Evolutionary conservation across 176 grass and related monocot species (phyloP).

Genomic region (Oryza meridionalis): DNA sequence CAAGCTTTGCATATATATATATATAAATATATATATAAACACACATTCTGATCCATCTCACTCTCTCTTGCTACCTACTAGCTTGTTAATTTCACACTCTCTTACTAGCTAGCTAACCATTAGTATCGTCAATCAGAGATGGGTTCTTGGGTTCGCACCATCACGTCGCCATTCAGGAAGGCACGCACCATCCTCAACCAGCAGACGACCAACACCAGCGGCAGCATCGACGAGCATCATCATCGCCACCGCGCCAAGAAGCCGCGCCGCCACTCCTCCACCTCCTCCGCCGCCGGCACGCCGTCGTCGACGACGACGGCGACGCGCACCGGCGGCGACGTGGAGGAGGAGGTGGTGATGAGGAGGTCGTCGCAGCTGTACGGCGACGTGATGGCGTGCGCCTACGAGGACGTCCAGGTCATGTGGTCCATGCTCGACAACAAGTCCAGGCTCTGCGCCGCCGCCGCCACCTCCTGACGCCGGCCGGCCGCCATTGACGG

Average conservation of each 20-base stretch:
- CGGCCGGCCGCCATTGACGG: no score
- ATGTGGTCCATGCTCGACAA: constrained; percentile 79
- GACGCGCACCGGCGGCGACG: not conserved
- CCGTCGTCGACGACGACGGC: no score
- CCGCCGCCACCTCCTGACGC: constrained; percentile 27
- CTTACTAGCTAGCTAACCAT: no score
- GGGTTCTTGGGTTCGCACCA: constrained; percentile 72
- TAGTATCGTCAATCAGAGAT: not conserved
- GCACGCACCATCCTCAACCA: constrained; percentile 50
- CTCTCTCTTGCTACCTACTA: no score
- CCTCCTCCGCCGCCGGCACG: not conserved
- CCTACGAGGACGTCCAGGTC: constrained; percentile 71
- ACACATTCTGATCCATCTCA: no score
- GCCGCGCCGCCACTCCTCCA: constrained; percentile 23
- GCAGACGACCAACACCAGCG: not conserved
- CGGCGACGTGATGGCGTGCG: constrained; percentile 71
- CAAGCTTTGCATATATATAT: no score
- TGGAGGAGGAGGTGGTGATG: not conserved
- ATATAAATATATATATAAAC: no score
- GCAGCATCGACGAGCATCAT: constrained; percentile 7
- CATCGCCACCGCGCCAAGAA: constrained; percentile 45
- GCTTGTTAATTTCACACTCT: no score
- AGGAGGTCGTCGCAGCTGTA: constrained; percentile 56
- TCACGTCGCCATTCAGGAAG: constrained; percentile 63
- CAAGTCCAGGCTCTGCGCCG: constrained; percentile 47